phyloP scores from a whole-genome alignment of 306 rosid species.

The Morella rubra region DNA sequence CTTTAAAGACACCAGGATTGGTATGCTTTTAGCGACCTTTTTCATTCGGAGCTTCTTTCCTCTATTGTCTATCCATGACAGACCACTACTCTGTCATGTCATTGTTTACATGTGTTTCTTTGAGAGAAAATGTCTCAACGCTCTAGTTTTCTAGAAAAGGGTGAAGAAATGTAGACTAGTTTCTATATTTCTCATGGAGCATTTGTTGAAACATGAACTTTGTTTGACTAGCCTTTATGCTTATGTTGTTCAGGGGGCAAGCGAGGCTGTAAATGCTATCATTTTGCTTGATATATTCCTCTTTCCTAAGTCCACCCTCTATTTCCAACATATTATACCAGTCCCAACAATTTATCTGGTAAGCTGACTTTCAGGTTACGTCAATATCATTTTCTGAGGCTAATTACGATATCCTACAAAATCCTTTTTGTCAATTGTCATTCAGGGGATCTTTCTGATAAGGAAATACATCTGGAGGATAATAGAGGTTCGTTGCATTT shows the following conservation, averaged over 20 bases:
- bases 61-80: no score
- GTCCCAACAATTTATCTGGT: conserved; percentile 81
- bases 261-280: conserved; percentile 84
- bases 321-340: conserved; percentile 58
- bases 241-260: conserved; percentile 71
- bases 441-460: conserved; percentile 69
- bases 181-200: conserved; percentile 14
- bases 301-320: conserved; percentile 63
- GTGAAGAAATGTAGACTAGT: no score
- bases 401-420: conserved; percentile 29
- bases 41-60: neutral
- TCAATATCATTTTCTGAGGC: conserved; percentile 17
- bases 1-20: conserved; percentile 46
- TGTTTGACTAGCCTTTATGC: conserved; percentile 20
- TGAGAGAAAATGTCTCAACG: neutral
- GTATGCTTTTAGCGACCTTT: conserved; percentile 44
- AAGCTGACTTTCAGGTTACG: conserved; percentile 32
- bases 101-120: neutral
- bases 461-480: conserved; percentile 68
- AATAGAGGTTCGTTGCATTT: conserved; percentile 48
- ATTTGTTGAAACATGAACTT: conserved; percentile 27
- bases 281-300: conserved; percentile 82
- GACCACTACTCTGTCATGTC: neutral
- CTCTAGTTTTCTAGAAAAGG: neutral
- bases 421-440: conserved; percentile 29